A percentile compares a stretch with the other conserved stretches of the same genome.
These are phyloP conservation scores for Penicillium simplicissimum DNA, from an alignment of 495 filamentous ascomycete species.

Conservation along the genomic window DNA sequence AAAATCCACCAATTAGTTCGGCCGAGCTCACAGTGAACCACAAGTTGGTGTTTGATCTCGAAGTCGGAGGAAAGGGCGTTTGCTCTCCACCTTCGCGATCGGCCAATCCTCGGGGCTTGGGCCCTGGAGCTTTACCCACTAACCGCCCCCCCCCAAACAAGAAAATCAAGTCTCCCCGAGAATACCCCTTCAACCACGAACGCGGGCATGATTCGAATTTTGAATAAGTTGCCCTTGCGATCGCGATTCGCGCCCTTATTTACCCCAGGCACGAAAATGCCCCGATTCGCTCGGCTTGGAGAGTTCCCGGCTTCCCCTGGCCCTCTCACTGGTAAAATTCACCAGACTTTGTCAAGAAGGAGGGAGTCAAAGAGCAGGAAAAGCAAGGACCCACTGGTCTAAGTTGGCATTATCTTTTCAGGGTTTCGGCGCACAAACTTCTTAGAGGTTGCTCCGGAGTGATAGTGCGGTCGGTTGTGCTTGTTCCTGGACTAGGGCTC, in stretches of 20 bases:
- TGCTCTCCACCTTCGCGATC: conserved; percentile 6
- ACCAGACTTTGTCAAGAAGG: neutral
- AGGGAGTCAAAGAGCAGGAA: neutral
- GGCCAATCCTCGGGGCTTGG: conserved; percentile 17
- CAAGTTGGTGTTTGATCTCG: neutral
- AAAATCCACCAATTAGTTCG: neutral
- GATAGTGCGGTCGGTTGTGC: conserved; percentile 6
- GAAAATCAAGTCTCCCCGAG: neutral
- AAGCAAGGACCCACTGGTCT: conserved; percentile 13
- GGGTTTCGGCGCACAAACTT: conserved; percentile 29
- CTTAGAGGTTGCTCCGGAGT: conserved; percentile 22
- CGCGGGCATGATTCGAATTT: neutral
- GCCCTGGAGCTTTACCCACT: conserved; percentile 1
- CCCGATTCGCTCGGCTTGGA: conserved; percentile 7
- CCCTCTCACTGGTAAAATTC: neutral
- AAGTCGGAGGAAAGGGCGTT: neutral
- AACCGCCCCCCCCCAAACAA: neutral
- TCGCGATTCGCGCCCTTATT: neutral
- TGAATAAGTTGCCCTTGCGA: neutral
- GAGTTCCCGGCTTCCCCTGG: neutral
- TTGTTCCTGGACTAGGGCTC: conserved; percentile 2
- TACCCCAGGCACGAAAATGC: conserved; percentile 1
- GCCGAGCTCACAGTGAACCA: neutral
- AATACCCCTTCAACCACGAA: neutral
- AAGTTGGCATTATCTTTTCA: conserved; percentile 3